Percentiles rank a stretch among this genome's conserved stretches.
Conservation (phyloP, 2,329 filamentous ascomycete genomes). For the Fusarium fujikuroi region DNA sequence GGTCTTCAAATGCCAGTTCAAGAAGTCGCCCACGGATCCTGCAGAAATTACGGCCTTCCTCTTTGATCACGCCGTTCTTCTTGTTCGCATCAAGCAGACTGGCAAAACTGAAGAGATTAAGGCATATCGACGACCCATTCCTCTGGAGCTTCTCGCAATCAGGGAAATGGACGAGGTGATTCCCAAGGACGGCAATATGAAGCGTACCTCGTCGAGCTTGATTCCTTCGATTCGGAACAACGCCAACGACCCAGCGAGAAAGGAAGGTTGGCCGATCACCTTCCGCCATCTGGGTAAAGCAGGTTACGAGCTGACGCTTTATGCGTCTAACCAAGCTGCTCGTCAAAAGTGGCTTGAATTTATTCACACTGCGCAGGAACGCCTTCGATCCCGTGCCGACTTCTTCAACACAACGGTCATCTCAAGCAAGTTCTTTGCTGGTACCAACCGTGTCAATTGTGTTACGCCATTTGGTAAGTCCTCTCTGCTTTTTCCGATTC, state of each 20-base stretch:
- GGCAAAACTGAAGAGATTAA: slow-evolving; percentile 96
- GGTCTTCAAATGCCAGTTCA: slow-evolving; percentile 92
- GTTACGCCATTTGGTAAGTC: slow-evolving; percentile 86
- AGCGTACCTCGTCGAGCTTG: slow-evolving; percentile 88
- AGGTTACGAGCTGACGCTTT: slow-evolving; percentile 92
- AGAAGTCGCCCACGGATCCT: slow-evolving; percentile 89
- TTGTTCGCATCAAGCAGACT: slow-evolving; percentile 89
- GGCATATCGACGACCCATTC: slow-evolving; percentile 93
- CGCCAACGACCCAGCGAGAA: slow-evolving; percentile 65
- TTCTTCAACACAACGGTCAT: slow-evolving; percentile 83
- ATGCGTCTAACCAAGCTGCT: slow-evolving; percentile 84
- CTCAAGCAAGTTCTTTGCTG: slow-evolving; percentile 68
- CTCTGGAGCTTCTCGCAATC: slow-evolving; percentile 90
- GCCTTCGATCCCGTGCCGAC: slow-evolving; percentile 84
- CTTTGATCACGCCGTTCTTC: slow-evolving; percentile 93
- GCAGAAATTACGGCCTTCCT: slow-evolving; percentile 94
- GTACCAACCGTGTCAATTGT: slow-evolving; percentile 88
- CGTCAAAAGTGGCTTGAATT: slow-evolving; percentile 97
- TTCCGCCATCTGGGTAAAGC: slow-evolving; percentile 96
- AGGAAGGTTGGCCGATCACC: slow-evolving; percentile 90
- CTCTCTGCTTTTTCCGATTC: slow-evolving; percentile 9
- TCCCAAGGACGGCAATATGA: slow-evolving; percentile 80
- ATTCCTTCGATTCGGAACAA: slow-evolving; percentile 66
- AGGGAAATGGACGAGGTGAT: slow-evolving; percentile 98
- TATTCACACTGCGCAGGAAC: slow-evolving; percentile 90